Percentiles rank a stretch among this genome's conserved stretches.
phyloP scores from a whole-genome alignment of 2,329 filamentous ascomycete species.

The Pseudopyricularia javanii region DNA sequence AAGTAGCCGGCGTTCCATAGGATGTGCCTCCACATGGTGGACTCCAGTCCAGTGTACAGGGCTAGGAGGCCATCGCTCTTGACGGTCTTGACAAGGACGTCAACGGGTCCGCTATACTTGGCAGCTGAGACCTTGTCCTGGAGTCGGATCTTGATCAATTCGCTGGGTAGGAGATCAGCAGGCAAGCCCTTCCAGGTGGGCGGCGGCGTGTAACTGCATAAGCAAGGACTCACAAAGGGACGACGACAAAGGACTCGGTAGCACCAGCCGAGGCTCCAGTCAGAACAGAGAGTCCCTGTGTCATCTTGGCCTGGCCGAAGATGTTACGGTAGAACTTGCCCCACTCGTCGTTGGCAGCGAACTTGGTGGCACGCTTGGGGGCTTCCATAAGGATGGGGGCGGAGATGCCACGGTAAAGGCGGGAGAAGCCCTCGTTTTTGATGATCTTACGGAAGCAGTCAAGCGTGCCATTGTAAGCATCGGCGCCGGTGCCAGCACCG shows the following conservation, averaged over 20 bases:
- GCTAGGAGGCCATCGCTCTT: conserved; percentile 49
- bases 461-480: conserved; percentile 91
- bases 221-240: conserved; percentile 52
- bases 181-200: neutral
- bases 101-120: conserved; percentile 74
- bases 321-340: conserved; percentile 82
- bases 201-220: neutral
- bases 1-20: conserved; percentile 94
- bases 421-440: conserved; percentile 80
- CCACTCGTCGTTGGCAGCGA: conserved; percentile 98
- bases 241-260: conserved; percentile 86
- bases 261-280: conserved; percentile 92
- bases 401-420: conserved; percentile 88
- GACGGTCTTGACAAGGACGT: conserved; percentile 61
- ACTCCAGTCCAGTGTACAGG: conserved; percentile 94
- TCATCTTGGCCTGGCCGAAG: conserved; percentile 81
- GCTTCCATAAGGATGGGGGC: conserved; percentile 98
- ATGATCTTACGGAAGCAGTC: conserved; percentile 98
- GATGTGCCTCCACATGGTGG: conserved; percentile 84
- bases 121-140: conserved; percentile 90
- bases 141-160: conserved; percentile 94
- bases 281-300: conserved; percentile 77
- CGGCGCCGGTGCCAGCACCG: conserved; percentile 57
- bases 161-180: conserved; percentile 20
- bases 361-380: conserved; percentile 56